Conservation (phyloP, 1,139 yeast genomes). For the Hemisphaericaspora subhashii region DNA sequence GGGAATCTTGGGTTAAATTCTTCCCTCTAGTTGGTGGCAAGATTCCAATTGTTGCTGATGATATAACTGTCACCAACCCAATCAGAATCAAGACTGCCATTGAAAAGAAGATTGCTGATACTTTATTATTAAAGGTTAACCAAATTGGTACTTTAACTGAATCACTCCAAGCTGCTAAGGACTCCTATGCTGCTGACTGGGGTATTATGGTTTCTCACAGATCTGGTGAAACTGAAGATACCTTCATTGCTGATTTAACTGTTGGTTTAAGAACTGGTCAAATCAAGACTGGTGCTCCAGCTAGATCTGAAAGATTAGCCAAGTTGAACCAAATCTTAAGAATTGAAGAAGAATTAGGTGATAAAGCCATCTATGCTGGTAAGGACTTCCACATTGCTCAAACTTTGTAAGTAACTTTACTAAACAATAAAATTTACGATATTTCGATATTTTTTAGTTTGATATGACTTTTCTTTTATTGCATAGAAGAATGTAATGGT, state of each 20-base stretch:
- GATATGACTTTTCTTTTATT: constrained; percentile 1
- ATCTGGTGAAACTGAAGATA: constrained; percentile 99
- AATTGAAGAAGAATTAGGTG: constrained; percentile 96
- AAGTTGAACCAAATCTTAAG: constrained; percentile 95
- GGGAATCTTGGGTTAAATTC: constrained; percentile 95
- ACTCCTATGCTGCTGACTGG: constrained; percentile 90
- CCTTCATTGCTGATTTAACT: constrained; percentile 93
- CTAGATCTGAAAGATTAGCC: constrained; percentile 98
- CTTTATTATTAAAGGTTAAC: constrained; percentile 92
- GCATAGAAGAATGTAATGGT: constrained; percentile 1
- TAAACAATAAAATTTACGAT: too few species aligned
- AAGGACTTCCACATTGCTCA: constrained; percentile 66
- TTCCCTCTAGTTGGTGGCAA: constrained; percentile 63
- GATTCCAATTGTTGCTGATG: constrained; percentile 93
- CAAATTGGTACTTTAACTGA: constrained; percentile 90
- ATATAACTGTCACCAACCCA: constrained; percentile 97
- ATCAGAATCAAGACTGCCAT: constrained; percentile 89
- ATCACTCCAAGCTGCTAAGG: constrained; percentile 90
- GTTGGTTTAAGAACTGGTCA: constrained; percentile 98
- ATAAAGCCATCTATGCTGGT: constrained; percentile 94
- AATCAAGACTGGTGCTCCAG: constrained; percentile 99
- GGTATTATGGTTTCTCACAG: constrained; percentile 98
- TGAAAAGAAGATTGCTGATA: constrained; percentile 91
- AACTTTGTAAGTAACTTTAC: constrained; percentile 26
- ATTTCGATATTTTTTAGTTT: not conserved